A percentile compares a stretch with the other conserved stretches of the same genome.
Evolutionary conservation across 331 rosid genomes (phyloP).

Genomic region (Telfairia occidentalis): DNA sequence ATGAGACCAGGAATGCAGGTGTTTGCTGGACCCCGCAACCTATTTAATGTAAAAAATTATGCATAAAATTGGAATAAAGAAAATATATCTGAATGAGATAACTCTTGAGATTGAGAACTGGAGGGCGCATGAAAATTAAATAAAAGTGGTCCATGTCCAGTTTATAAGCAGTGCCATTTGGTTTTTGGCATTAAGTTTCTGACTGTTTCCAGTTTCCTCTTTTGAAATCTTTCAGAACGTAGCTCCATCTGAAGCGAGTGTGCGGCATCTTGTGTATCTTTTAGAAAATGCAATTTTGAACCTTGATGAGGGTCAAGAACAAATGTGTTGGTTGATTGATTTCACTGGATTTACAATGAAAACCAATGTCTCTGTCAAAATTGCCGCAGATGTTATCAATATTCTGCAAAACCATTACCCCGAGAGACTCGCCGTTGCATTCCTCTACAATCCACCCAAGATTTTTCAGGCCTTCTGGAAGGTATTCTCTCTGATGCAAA

Average conservation of each 20-base stretch:
- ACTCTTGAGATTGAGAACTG: neutral
- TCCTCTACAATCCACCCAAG: slow-evolving; percentile 76
- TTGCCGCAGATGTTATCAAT: slow-evolving; percentile 61
- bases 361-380: slow-evolving; percentile 44
- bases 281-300: slow-evolving; percentile 74
- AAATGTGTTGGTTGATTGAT: slow-evolving; percentile 90
- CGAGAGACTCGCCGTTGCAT: slow-evolving; percentile 68
- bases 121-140: neutral
- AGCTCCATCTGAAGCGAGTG: slow-evolving; percentile 42
- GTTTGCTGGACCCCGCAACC: neutral
- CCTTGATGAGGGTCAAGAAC: slow-evolving; percentile 73
- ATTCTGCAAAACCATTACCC: slow-evolving; percentile 85
- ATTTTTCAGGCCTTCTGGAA: slow-evolving; percentile 77
- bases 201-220: neutral
- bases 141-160: neutral
- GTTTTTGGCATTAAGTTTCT: neutral
- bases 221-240: slow-evolving; percentile 45
- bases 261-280: slow-evolving; percentile 66
- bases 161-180: neutral
- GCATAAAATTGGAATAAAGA: neutral
- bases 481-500: slow-evolving; percentile 30
- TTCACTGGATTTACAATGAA: slow-evolving; percentile 59
- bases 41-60: neutral
- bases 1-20: slow-evolving; percentile 98
- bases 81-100: neutral